phyloP scores from a whole-genome alignment of 78 protist species.

The Salpingoeca rosetta region DNA sequence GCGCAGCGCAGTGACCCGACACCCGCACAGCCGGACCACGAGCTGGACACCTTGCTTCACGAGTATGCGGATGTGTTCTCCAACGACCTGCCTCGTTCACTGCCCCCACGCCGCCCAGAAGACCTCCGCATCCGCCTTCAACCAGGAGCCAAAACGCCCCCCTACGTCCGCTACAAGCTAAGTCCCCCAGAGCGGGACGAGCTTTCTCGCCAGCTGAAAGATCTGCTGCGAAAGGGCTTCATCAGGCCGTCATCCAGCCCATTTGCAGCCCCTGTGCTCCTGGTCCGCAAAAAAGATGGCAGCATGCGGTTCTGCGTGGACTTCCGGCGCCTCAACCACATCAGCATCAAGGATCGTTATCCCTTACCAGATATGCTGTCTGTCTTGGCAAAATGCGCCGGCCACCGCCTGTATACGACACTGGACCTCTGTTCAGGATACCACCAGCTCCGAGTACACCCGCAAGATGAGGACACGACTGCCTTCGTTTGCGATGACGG shows the following conservation, averaged over 20 bases:
- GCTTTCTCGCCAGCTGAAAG: no score
- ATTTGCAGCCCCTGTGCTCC: constrained; percentile 20
- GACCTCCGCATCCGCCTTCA: no score
- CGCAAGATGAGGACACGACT: background rate
- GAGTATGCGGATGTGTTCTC: no score
- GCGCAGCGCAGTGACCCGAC: no score
- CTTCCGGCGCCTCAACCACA: constrained; percentile 20
- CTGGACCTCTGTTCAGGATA: constrained; percentile 25
- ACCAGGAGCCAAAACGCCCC: no score
- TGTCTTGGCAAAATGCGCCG: background rate
- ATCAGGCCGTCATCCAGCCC: background rate
- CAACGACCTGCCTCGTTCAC: no score
- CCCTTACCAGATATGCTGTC: constrained; percentile 19
- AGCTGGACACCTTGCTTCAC: no score
- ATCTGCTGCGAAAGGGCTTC: no score
- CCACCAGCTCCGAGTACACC: constrained; percentile 5
- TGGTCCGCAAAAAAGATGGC: constrained; percentile 27
- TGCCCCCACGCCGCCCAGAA: no score
- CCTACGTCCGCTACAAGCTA: no score
- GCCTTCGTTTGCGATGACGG: constrained; percentile 30
- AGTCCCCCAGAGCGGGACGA: no score
- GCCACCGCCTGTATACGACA: background rate
- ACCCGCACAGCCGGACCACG: no score
- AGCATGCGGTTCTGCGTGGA: constrained; percentile 26
- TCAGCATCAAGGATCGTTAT: background rate